Base-by-base conservation (phyloP, 768 basidiomycete species). In the Boletus rubropictus region DNA sequence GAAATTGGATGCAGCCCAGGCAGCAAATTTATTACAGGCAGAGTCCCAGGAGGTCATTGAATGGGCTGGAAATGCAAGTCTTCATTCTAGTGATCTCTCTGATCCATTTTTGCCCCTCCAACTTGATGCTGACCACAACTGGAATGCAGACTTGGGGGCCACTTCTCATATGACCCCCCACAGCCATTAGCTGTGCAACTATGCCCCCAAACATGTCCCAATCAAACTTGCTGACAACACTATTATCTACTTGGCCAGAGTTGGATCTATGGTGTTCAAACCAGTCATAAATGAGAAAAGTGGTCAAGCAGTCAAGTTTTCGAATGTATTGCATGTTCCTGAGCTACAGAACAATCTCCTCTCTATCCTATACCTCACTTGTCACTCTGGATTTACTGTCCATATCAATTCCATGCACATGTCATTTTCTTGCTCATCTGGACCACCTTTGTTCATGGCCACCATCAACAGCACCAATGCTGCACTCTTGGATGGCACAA, bases 271-370 rank as follows among this genome's bases (percentile, higher is more conserved):
- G 21, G 21, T 37, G 7, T 37, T 37, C 7, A 7, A 21, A 9
- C 33, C 33, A 9, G 10, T 6, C 2, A 11, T 35, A 3, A 11
- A 20, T 12, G 43, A 40, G 11, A 48, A 52, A n/a, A 48, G 42
- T 0, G 4, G 7, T 34, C 2, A 25, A 38, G 44, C 35, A 7
- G 44, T 57, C 3, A 43, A 56, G 37, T 60, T 61, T 20, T 12
- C 20, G 12, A 25, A 48, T 1, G 57, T 62, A 10, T 27, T 62
- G 5, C 56, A 61, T 54, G 54, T 62, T 5, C 57, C 57, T 5
- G 15, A n/a, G 5, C 8, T 29, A 4, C 8, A 10, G 6, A 56
- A 48, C 15, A 61, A 59, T 24, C 49, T 57, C 10, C 34, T 59
- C 0, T 42, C 59, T 45, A 53, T 61, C 4, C 35, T 61, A 3